Evolutionary conservation across 352 stramenopile genomes (phyloP).

Genomic region (Elongisporangium undulatum): DNA sequence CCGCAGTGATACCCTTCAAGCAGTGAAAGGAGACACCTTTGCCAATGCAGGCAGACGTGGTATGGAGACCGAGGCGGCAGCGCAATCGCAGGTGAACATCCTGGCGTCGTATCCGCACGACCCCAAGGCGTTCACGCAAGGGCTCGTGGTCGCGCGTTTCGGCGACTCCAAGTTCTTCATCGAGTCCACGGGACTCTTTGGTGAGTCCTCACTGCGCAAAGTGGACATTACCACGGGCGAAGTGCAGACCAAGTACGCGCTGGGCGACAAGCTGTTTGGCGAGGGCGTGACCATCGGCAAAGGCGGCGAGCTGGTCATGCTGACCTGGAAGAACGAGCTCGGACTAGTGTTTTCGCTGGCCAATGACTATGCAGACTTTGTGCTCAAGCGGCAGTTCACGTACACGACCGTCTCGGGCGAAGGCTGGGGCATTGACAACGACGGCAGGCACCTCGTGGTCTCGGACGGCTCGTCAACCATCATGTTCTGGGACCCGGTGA

Average conservation of each 20-base stretch:
- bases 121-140: slow-evolving; percentile 80
- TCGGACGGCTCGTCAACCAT: slow-evolving; percentile 89
- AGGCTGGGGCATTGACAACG: slow-evolving; percentile 93
- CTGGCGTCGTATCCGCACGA: slow-evolving; percentile 81
- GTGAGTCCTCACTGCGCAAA: slow-evolving; percentile 81
- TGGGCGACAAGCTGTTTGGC: slow-evolving; percentile 75
- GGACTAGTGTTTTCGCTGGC: slow-evolving; percentile 87
- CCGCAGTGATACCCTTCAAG: background rate
- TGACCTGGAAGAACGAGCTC: slow-evolving; percentile 89
- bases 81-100: slow-evolving; percentile 41
- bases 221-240: slow-evolving; percentile 85
- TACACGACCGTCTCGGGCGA: slow-evolving; percentile 77
- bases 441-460: slow-evolving; percentile 55
- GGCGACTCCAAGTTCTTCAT: slow-evolving; percentile 78
- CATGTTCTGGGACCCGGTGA: slow-evolving; percentile 89
- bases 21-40: background rate
- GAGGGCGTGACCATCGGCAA: slow-evolving; percentile 87
- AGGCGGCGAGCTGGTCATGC: slow-evolving; percentile 77
- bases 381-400: slow-evolving; percentile 53
- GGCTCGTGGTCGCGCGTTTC: slow-evolving; percentile 54
- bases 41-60: background rate
- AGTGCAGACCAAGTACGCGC: slow-evolving; percentile 60
- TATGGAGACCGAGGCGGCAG: slow-evolving; percentile 2
- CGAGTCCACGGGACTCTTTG: slow-evolving; percentile 90
- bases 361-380: slow-evolving; percentile 13